Evolutionary conservation across 1,284 basidiomycete species (phyloP).

Genomic region (Cystobasidium sp.): DNA sequence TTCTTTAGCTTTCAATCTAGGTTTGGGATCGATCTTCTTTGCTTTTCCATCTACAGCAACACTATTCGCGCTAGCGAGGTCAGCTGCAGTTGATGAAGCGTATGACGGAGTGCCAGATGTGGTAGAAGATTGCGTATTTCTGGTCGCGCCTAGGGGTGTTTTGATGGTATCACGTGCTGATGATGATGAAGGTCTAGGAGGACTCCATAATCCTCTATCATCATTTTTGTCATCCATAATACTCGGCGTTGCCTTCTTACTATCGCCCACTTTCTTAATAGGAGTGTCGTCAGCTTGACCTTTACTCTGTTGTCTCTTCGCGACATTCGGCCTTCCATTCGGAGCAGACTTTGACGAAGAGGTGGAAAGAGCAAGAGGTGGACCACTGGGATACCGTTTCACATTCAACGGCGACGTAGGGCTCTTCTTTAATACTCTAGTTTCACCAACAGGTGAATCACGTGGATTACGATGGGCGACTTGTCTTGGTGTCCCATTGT

Average conservation of each 20-base stretch:
- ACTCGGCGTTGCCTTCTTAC: not conserved
- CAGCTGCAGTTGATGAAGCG: too few relatives aligned
- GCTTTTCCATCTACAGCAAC: too few relatives aligned
- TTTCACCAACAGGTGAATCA: conserved; percentile 37
- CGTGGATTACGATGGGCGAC: conserved; percentile 36
- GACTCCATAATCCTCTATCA: conserved; percentile 24
- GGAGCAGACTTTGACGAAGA: not conserved
- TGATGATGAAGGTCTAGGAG: conserved; percentile 21
- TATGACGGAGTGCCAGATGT: too few relatives aligned
- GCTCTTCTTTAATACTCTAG: conserved; percentile 8
- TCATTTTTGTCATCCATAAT: conserved; percentile 36
- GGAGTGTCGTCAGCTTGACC: not conserved
- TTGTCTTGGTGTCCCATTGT: conserved; percentile 20
- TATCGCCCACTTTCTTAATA: not conserved
- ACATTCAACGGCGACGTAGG: too few relatives aligned
- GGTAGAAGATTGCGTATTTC: too few relatives aligned
- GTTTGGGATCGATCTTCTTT: not conserved
- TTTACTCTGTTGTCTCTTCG: not conserved
- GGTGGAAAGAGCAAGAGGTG: not conserved
- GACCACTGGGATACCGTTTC: not conserved
- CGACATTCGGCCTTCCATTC: too few relatives aligned
- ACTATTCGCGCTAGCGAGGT: too few relatives aligned
- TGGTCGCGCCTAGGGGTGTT: too few relatives aligned
- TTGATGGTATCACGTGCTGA: not conserved
- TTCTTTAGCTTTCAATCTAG: conserved; percentile 38